Conservation (phyloP, 257 asterid genomes). For the Solanum raphanifolium region DNA sequence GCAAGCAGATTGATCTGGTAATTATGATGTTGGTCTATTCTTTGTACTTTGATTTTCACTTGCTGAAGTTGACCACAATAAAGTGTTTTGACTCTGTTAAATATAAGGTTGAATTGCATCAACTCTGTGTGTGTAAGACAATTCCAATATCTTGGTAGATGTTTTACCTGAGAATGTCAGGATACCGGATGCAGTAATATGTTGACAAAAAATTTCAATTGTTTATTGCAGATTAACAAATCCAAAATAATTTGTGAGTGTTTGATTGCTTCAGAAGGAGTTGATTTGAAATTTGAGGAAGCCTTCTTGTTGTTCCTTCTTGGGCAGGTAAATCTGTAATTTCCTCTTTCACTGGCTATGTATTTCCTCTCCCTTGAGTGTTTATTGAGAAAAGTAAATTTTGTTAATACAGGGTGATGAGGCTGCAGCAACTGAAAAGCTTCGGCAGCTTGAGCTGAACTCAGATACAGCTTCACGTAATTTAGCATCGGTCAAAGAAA, state of each 20-base stretch:
- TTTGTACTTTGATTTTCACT: background rate
- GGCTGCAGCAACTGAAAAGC: slow-evolving; percentile 64
- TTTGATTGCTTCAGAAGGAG: slow-evolving; percentile 78
- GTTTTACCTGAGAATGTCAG: background rate
- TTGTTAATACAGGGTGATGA: slow-evolving; percentile 63
- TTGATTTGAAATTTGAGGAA: slow-evolving; percentile 91
- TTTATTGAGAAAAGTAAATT: slow-evolving; percentile 1
- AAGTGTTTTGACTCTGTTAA: background rate
- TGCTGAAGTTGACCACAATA: background rate
- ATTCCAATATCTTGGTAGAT: background rate
- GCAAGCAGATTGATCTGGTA: slow-evolving; percentile 81
- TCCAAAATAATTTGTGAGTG: slow-evolving; percentile 79
- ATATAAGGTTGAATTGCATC: background rate
- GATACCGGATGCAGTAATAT: background rate
- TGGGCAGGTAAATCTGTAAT: slow-evolving; percentile 60
- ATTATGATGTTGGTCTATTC: background rate
- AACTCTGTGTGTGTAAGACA: background rate
- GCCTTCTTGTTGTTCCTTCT: slow-evolving; percentile 86
- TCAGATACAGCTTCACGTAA: slow-evolving; percentile 40
- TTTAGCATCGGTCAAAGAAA: slow-evolving; percentile 46
- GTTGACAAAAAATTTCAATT: slow-evolving; percentile 4
- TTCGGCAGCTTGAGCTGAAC: slow-evolving; percentile 56
- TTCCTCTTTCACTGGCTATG: slow-evolving; percentile 10
- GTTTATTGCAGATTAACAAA: slow-evolving; percentile 53
- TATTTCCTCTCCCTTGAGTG: background rate